Percentiles rank a stretch among this genome's conserved stretches.
Conservation (phyloP, 75 land plant species). For the Pseudotsuga menziesii region DNA sequence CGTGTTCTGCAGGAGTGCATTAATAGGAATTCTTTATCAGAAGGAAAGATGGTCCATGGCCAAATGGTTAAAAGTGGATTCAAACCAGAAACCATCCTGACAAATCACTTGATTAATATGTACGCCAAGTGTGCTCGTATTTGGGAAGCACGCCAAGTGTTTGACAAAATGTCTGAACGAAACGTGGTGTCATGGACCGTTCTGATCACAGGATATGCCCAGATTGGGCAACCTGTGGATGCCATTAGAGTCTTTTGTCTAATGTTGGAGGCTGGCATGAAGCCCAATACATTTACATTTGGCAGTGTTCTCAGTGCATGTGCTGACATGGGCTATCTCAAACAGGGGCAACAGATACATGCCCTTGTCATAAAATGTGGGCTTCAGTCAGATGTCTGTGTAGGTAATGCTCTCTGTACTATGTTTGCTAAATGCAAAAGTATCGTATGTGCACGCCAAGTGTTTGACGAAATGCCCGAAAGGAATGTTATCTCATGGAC, state of each 20-base stretch:
- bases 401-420: constrained; percentile 44
- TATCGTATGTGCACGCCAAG: constrained; percentile 26
- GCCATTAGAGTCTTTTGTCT: constrained; percentile 31
- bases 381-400: constrained; percentile 39
- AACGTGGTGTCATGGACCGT: constrained; percentile 55
- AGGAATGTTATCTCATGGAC: constrained; percentile 70
- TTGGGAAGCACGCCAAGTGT: constrained; percentile 36
- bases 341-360: constrained; percentile 44
- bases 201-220: constrained; percentile 54
- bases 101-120: constrained; percentile 30
- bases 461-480: constrained; percentile 44
- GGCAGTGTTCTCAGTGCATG: constrained; percentile 53
- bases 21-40: background rate
- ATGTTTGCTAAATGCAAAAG: constrained; percentile 53
- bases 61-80: constrained; percentile 22
- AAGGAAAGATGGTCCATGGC: constrained; percentile 21
- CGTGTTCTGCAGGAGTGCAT: background rate
- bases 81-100: background rate
- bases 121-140: constrained; percentile 33
- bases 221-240: constrained; percentile 23
- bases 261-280: constrained; percentile 38
- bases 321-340: constrained; percentile 16
- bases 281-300: constrained; percentile 45
- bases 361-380: constrained; percentile 39
- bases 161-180: constrained; percentile 41